Base-by-base conservation (phyloP, 495 filamentous ascomycete genomes). In the Neurospora sp. region DNA sequence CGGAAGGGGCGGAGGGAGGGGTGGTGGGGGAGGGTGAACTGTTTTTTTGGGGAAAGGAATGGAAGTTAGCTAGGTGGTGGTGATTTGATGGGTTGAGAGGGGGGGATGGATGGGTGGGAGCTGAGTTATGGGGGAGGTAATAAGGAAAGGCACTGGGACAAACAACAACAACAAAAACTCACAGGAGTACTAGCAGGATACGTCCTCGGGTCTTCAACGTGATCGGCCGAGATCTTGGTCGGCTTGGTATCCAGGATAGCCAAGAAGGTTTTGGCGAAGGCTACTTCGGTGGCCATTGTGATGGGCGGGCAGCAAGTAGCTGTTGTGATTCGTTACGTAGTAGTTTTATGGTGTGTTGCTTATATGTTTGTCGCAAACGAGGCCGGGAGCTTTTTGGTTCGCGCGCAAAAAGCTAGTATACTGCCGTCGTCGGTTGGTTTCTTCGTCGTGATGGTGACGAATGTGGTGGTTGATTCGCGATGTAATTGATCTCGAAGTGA, bases 181-280 rank as follows among this genome's bases (percentile, higher is more conserved):
- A 97, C 94, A 41, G 93, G 89, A 40, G 86, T 83, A 70, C 89
- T 88, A 40, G 89, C 83, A 18, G 91, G 89, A 77, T 94, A 89
- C 73, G 85, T 88, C 76, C 89, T 89, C 40, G 92, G 88, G 78
- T 97, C 92, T 80, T 92, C 90, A 83, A 95, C 89, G 89, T 97
- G 90, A 82, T 97, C 94, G 73, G 91, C 83, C 12, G 89, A 87
- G 69, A 97, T 87, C 82, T 94, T 95, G 76, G 90, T 80, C 10
- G 92, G 91, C 72, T 90, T 88, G 41, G 88, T 85, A 83, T 95
- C 93, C 69, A 98, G 88, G 22, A 87, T 85, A 22, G 91, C 84
- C 75, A 99, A 90, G 83, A 95, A 97, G 68, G 88, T 84, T 81
- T 92, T 94, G 73, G 93, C 88, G 81, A 97, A 99, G 70, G 87